These are phyloP conservation scores for Plenodomus lindquistii DNA, from an alignment of 2,329 filamentous ascomycete genomes.

Conservation along the genomic window DNA sequence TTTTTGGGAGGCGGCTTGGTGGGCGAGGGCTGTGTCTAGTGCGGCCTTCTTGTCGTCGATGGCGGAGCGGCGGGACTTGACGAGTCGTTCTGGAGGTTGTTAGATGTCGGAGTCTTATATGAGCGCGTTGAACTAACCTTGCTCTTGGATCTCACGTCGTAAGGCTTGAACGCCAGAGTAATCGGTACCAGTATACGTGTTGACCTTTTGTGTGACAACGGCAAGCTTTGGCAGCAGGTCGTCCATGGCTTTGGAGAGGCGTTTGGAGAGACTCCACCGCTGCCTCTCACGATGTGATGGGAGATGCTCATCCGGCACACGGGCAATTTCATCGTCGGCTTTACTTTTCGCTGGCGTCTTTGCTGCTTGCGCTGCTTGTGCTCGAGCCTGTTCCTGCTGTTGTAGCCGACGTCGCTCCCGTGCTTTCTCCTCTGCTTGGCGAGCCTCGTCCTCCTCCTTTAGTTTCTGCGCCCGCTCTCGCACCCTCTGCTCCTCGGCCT, in stretches of 20 bases:
- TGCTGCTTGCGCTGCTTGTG: neutral
- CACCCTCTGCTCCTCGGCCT: conserved; percentile 9
- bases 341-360: conserved; percentile 8
- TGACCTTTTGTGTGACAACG: conserved; percentile 83
- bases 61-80: conserved; percentile 62
- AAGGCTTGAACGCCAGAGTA: conserved; percentile 89
- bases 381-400: neutral
- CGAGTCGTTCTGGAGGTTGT: conserved; percentile 52
- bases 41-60: conserved; percentile 73
- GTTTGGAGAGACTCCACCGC: conserved; percentile 61
- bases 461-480: neutral
- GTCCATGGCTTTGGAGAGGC: conserved; percentile 80
- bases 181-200: conserved; percentile 82
- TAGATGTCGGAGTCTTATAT: neutral
- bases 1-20: conserved; percentile 85
- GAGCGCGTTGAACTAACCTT: conserved; percentile 51
- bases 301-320: conserved; percentile 47
- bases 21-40: conserved; percentile 82
- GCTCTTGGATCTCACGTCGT: conserved; percentile 74
- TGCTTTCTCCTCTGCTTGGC: conserved; percentile 5
- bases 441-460: neutral
- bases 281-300: conserved; percentile 59
- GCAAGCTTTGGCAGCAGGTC: conserved; percentile 83
- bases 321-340: conserved; percentile 31
- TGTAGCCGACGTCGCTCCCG: conserved; percentile 1